Evolutionary conservation across 2,329 filamentous ascomycete genomes (phyloP).

Genomic region (Pseudocercospora fijiensis): DNA sequence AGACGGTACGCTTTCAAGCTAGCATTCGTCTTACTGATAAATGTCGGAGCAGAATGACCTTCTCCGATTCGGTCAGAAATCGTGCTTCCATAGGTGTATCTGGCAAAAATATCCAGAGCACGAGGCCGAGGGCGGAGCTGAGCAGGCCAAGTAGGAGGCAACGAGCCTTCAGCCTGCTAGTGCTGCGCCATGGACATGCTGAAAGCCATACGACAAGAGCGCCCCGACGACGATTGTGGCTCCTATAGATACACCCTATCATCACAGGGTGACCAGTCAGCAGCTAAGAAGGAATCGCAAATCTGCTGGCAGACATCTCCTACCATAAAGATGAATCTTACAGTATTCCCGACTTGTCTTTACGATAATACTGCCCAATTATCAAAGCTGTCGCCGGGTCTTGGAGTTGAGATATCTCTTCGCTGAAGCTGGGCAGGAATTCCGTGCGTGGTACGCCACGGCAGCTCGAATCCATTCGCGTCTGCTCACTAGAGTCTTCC

Average conservation of each 20-base stretch:
- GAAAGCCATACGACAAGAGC: conserved; percentile 5
- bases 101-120: background rate
- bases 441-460: background rate
- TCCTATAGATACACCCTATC: background rate
- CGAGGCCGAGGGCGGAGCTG: conserved; percentile 3
- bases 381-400: conserved; percentile 63
- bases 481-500: background rate
- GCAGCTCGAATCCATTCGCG: background rate
- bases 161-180: conserved; percentile 8
- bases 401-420: background rate
- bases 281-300: background rate
- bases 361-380: conserved; percentile 54
- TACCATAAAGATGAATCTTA: conserved; percentile 5
- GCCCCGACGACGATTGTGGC: conserved; percentile 3
- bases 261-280: background rate
- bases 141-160: conserved; percentile 3
- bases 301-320: background rate
- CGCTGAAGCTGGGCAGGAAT: background rate
- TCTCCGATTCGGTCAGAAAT: background rate
- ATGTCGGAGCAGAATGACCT: conserved; percentile 3
- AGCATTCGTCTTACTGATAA: background rate
- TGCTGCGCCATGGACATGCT: conserved; percentile 5
- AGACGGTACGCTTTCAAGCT: no score
- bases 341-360: conserved; percentile 8
- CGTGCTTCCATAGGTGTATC: conserved; percentile 5